phyloP scores from a whole-genome alignment of 257 asterid species.

The Osmanthus fragrans region DNA sequence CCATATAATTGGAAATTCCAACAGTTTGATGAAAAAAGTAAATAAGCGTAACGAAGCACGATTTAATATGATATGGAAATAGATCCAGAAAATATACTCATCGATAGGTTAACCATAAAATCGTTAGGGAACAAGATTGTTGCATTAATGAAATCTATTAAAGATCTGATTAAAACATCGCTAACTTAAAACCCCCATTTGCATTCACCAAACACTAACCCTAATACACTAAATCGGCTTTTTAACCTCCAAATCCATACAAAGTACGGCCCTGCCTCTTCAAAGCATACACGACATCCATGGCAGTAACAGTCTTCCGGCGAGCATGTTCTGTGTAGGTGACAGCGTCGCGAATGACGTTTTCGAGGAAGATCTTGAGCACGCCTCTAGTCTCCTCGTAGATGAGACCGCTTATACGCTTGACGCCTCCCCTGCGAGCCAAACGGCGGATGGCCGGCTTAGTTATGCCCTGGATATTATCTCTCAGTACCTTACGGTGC shows the following conservation, averaged over 20 bases:
- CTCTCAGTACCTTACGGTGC: slow-evolving; percentile 42
- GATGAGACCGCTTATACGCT: slow-evolving; percentile 47
- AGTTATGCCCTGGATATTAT: slow-evolving; percentile 45
- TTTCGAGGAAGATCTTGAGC: slow-evolving; percentile 34
- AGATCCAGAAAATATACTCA: too few species aligned
- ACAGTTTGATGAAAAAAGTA: too few species aligned
- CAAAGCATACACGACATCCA: slow-evolving; percentile 48
- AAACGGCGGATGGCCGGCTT: slow-evolving; percentile 47
- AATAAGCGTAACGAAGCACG: too few species aligned
- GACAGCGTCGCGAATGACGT: slow-evolving; percentile 35
- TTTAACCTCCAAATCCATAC: slow-evolving; percentile 42
- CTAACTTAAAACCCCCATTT: neutral
- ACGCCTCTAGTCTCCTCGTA: slow-evolving; percentile 49
- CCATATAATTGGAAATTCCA: too few species aligned
- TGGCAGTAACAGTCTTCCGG: slow-evolving; percentile 43
- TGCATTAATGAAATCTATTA: neutral
- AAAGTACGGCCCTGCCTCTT: slow-evolving; percentile 52
- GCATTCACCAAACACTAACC: neutral
- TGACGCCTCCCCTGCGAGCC: slow-evolving; percentile 45
- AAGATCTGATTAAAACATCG: neutral
- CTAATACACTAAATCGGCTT: neutral
- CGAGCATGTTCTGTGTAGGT: slow-evolving; percentile 41
- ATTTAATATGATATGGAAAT: too few species aligned
- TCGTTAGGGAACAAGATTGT: neutral
- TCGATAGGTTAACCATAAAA: too few species aligned